Conservation (phyloP, 345 rosid genomes). For the Geranium rotundifolium region DNA sequence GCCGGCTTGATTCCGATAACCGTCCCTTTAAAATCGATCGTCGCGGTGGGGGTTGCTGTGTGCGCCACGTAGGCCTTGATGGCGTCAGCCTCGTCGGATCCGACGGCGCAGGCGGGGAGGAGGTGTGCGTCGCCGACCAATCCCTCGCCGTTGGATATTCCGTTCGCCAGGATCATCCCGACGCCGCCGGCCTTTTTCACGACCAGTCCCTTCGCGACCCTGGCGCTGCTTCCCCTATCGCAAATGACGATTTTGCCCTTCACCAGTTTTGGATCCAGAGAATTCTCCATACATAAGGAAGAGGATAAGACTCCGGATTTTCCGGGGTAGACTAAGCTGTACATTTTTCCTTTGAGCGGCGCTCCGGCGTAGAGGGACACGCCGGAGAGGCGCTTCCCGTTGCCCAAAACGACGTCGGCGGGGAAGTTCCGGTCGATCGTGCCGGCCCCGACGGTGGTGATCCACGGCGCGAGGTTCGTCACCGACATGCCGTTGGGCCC, state of each 20-base stretch:
- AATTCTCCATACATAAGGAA: conserved; percentile 68
- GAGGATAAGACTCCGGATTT: conserved; percentile 43
- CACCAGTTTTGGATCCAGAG: conserved; percentile 47
- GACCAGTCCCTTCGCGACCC: conserved; percentile 72
- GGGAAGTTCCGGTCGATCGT: conserved; percentile 74
- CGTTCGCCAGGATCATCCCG: conserved; percentile 79
- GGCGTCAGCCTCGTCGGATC: conserved; percentile 56
- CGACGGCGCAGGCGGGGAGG: conserved; percentile 61
- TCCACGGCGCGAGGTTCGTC: conserved; percentile 70
- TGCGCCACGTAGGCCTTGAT: conserved; percentile 45
- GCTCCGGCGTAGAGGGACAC: conserved; percentile 58
- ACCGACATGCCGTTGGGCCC: conserved; percentile 73
- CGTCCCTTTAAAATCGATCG: conserved; percentile 65
- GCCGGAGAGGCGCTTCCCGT: conserved; percentile 49
- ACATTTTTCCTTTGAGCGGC: conserved; percentile 46
- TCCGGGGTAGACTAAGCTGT: conserved; percentile 61
- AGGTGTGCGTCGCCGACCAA: conserved; percentile 75
- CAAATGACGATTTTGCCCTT: conserved; percentile 72
- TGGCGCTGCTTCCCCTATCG: conserved; percentile 63
- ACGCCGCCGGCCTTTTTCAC: conserved; percentile 80
- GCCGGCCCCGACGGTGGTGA: conserved; percentile 62
- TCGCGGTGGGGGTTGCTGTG: conserved; percentile 27
- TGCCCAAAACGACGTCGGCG: conserved; percentile 44
- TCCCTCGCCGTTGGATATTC: conserved; percentile 71
- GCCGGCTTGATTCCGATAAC: conserved; percentile 67